phyloP scores from a whole-genome alignment of 1,139 yeast species.

The Geotrichum bryndzae region DNA sequence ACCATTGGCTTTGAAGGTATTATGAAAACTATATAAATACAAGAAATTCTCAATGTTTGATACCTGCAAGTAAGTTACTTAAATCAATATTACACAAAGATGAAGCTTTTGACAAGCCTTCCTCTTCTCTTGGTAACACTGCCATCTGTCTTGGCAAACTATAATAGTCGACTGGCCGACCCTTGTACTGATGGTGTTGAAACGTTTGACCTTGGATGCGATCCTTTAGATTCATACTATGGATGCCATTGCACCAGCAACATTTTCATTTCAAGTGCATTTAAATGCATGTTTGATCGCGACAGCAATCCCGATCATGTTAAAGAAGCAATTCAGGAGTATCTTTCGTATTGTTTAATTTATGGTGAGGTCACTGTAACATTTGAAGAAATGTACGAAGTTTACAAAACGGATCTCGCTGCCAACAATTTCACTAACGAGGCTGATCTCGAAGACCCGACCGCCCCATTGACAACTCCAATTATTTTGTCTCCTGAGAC shows the following conservation, averaged over 20 bases:
- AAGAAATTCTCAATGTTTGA: too few species aligned
- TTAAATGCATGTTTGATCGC: background rate
- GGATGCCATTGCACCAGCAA: background rate
- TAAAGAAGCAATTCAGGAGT: background rate
- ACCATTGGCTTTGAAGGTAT: too few species aligned
- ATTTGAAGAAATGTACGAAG: background rate
- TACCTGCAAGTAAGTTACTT: too few species aligned
- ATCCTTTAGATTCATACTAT: background rate
- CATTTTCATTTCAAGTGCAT: background rate
- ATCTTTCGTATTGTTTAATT: background rate
- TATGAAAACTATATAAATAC: too few species aligned
- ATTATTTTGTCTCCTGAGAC: background rate
- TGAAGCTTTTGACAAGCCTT: background rate
- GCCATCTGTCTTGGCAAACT: background rate
- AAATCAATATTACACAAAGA: background rate
- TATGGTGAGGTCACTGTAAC: background rate
- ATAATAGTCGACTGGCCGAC: background rate
- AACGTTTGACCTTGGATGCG: background rate
- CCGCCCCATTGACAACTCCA: background rate
- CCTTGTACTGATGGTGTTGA: background rate
- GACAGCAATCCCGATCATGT: background rate
- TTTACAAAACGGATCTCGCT: background rate
- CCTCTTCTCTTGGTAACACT: background rate
- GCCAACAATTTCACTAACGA: background rate
- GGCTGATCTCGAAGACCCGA: background rate